phyloP scores from a whole-genome alignment of 176 grass and related monocot species.

The Paspalum vaginatum region DNA sequence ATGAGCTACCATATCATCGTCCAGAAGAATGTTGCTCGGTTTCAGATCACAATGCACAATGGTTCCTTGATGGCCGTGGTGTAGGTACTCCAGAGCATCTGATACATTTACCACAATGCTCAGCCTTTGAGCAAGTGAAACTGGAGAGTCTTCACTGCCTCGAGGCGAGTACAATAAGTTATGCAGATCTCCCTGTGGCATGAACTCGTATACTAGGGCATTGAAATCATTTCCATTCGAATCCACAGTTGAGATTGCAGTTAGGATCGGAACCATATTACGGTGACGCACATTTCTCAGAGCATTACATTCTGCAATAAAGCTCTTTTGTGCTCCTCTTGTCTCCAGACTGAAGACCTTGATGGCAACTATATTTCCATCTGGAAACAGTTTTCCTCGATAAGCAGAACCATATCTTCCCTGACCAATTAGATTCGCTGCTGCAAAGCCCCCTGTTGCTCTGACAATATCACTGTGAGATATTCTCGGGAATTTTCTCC shows the following conservation, averaged over 20 bases:
- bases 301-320: conserved; percentile 32
- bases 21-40: conserved; percentile 31
- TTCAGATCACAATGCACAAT: conserved; percentile 28
- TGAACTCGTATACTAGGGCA: conserved; percentile 30
- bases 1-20: conserved; percentile 30
- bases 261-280: conserved; percentile 33
- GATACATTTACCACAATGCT: conserved; percentile 20
- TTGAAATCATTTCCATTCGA: conserved; percentile 46
- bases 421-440: conserved; percentile 10
- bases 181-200: conserved; percentile 35
- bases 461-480: conserved; percentile 8
- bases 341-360: conserved; percentile 24
- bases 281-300: conserved; percentile 41
- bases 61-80: background rate
- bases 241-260: conserved; percentile 32
- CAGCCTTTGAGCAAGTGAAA: conserved; percentile 26
- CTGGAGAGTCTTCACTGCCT: background rate
- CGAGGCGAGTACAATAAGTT: background rate
- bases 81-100: conserved; percentile 34
- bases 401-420: conserved; percentile 36
- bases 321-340: conserved; percentile 16
- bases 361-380: background rate
- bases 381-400: background rate
- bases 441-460: conserved; percentile 28
- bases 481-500: background rate